Percentiles rank a stretch among this genome's conserved stretches.
Conservation (phyloP, 352 stramenopile genomes). For the Elongisporangium prolatum region DNA sequence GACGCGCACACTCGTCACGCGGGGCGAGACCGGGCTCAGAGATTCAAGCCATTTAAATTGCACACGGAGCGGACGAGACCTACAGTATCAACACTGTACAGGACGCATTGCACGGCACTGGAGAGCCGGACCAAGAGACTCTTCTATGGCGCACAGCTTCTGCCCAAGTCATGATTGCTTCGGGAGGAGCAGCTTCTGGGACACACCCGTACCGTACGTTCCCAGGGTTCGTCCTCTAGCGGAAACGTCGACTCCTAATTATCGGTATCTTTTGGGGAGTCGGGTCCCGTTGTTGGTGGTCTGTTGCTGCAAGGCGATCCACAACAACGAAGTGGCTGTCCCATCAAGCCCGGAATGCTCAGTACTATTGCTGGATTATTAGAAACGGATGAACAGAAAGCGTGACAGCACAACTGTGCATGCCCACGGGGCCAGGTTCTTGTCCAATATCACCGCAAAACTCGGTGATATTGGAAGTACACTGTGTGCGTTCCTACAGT, state of each 20-base stretch:
- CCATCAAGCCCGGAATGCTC: too few species aligned
- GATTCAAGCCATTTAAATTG: background rate
- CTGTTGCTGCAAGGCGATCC: background rate
- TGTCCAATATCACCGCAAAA: too few species aligned
- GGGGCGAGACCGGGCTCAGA: background rate
- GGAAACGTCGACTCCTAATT: background rate
- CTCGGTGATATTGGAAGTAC: too few species aligned
- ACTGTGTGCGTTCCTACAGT: too few species aligned
- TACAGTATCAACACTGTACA: background rate
- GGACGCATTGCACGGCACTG: too few species aligned
- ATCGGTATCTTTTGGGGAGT: background rate
- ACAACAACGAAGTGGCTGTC: background rate
- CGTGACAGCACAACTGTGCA: too few species aligned
- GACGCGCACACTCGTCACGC: background rate
- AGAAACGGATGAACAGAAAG: too few species aligned
- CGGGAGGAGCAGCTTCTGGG: background rate
- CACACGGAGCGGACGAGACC: background rate
- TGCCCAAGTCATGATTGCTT: background rate
- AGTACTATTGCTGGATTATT: too few species aligned
- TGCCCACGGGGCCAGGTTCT: too few species aligned
- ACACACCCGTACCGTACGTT: background rate
- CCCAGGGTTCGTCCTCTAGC: background rate
- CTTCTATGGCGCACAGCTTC: background rate
- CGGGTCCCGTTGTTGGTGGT: background rate
- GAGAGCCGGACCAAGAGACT: background rate